Percentiles rank a stretch among this genome's conserved stretches.
Evolutionary conservation across 495 filamentous ascomycete species (phyloP).

Genomic region (Thozetella sp.): DNA sequence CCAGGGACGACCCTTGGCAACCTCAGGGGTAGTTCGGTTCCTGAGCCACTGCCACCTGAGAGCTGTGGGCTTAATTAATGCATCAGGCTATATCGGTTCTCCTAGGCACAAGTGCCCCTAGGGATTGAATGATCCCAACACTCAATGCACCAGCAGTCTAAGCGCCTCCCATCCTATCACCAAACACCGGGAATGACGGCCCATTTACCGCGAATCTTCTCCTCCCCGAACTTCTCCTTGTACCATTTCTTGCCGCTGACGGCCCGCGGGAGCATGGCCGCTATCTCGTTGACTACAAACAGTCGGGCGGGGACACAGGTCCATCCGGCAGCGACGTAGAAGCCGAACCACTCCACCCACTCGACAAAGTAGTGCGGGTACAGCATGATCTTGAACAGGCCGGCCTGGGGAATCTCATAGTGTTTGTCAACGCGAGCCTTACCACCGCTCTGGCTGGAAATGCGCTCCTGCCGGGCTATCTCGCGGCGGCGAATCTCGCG

Average conservation of each 20-base stretch:
- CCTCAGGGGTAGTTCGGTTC: no score
- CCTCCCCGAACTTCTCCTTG: constrained; percentile 78
- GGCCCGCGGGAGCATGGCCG: constrained; percentile 89
- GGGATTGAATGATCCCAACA: no score
- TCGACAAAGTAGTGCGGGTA: constrained; percentile 94
- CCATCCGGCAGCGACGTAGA: constrained; percentile 68
- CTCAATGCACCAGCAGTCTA: no score
- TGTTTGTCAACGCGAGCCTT: constrained; percentile 66
- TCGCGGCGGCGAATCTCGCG: constrained; percentile 72
- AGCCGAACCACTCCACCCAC: constrained; percentile 96
- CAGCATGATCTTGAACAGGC: constrained; percentile 79
- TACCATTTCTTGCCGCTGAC: constrained; percentile 87
- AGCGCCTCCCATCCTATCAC: constrained; percentile 35
- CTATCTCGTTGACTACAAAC: constrained; percentile 85
- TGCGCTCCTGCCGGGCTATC: constrained; percentile 40
- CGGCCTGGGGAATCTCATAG: constrained; percentile 83
- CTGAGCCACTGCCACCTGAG: no score
- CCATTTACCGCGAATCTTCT: constrained; percentile 72
- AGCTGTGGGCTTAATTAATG: no score
- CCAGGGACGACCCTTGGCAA: no score
- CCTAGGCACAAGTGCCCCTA: no score
- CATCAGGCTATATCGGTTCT: no score
- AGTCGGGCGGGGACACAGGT: constrained; percentile 71
- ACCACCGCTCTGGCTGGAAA: constrained; percentile 38
- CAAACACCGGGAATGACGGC: constrained; percentile 82